phyloP scores from a whole-genome alignment of 2,329 filamentous ascomycete genomes.

The Ophiostoma tasmaniense region DNA sequence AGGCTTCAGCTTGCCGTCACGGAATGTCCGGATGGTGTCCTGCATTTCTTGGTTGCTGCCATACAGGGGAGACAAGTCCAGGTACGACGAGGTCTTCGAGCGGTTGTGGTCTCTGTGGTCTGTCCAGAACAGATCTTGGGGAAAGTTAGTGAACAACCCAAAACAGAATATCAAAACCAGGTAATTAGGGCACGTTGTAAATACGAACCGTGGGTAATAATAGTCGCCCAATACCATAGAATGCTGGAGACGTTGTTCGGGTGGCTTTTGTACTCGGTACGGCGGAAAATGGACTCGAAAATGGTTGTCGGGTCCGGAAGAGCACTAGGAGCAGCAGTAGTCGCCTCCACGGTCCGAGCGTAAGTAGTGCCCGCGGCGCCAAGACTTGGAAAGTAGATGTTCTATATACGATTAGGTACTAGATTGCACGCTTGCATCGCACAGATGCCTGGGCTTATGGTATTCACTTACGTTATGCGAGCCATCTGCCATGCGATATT shows the following conservation, averaged over 20 bases:
- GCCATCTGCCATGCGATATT: slow-evolving; percentile 62
- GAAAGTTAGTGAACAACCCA: not conserved
- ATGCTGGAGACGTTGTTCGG: slow-evolving; percentile 66
- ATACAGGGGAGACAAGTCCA: slow-evolving; percentile 64
- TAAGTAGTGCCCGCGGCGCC: slow-evolving; percentile 62
- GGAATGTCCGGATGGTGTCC: slow-evolving; percentile 58
- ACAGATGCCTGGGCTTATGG: not conserved
- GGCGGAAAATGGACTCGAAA: slow-evolving; percentile 55
- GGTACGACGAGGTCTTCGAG: slow-evolving; percentile 61
- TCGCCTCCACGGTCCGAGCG: slow-evolving; percentile 54
- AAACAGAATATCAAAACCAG: no score
- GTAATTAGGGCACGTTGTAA: not conserved
- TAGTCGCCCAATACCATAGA: slow-evolving; percentile 64
- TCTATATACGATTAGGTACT: slow-evolving; percentile 32
- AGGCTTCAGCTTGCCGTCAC: slow-evolving; percentile 62
- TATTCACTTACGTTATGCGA: slow-evolving; percentile 49
- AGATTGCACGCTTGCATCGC: not conserved
- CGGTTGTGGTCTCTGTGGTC: slow-evolving; percentile 50
- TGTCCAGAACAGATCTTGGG: slow-evolving; percentile 59
- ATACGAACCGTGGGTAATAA: slow-evolving; percentile 57
- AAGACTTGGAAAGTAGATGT: slow-evolving; percentile 55
- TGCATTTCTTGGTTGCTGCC: slow-evolving; percentile 60
- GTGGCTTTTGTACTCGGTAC: slow-evolving; percentile 46
- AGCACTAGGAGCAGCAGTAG: slow-evolving; percentile 51
- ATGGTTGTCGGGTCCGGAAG: slow-evolving; percentile 58